Conservation (phyloP, 345 rosid genomes). For the Acer yangbiense region DNA sequence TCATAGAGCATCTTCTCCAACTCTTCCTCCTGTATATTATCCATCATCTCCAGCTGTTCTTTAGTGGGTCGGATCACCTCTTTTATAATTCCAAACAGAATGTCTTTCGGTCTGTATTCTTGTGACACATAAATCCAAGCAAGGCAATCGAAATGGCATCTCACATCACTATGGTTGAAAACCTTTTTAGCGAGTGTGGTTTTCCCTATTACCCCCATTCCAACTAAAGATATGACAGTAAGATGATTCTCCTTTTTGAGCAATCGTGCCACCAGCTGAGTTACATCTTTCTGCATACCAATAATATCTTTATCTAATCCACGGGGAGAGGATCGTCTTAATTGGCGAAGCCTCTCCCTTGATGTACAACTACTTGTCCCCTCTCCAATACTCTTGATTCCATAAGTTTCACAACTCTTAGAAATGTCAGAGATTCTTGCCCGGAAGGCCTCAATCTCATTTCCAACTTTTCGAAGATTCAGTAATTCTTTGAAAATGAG, state of each 20-base stretch:
- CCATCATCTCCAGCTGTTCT: not conserved
- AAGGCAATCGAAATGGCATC: conserved; percentile 20
- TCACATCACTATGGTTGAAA: conserved; percentile 19
- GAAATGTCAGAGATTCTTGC: conserved; percentile 24
- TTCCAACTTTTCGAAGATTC: conserved; percentile 16
- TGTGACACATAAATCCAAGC: conserved; percentile 37
- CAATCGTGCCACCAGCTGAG: conserved; percentile 23
- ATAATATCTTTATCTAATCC: conserved; percentile 30
- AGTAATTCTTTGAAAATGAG: conserved; percentile 10
- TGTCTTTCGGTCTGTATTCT: conserved; percentile 7
- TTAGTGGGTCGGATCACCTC: conserved; percentile 16
- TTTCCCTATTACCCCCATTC: conserved; percentile 35
- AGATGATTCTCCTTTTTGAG: conserved; percentile 12
- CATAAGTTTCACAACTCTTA: conserved; percentile 21
- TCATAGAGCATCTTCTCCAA: conserved; percentile 21
- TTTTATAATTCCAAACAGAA: conserved; percentile 22
- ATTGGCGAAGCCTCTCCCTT: conserved; percentile 20
- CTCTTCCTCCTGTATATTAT: conserved; percentile 16
- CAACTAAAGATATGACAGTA: conserved; percentile 30
- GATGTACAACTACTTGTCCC: conserved; percentile 14
- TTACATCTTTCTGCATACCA: conserved; percentile 25
- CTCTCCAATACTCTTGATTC: conserved; percentile 29
- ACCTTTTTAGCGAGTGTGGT: conserved; percentile 32
- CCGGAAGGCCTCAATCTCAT: conserved; percentile 10
- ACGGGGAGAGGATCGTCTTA: conserved; percentile 32